Evolutionary conservation across 371 early-diverging fungal species (phyloP).

Genomic region (Syncephalastrum sp.): DNA sequence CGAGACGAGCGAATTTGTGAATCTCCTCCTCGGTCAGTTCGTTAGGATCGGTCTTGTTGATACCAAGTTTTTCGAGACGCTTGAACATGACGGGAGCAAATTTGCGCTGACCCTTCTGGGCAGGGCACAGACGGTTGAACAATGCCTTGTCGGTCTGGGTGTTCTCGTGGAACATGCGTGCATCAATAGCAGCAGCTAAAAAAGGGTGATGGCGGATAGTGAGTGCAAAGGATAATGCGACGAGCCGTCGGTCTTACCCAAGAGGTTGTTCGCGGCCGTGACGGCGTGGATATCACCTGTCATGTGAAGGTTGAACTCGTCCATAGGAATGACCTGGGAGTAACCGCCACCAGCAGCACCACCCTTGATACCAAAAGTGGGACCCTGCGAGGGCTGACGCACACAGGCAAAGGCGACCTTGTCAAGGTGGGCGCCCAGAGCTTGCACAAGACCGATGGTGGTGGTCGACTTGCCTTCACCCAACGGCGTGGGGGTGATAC

Average conservation of each 20-base stretch:
- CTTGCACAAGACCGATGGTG: conserved; percentile 92
- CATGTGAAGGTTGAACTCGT: conserved; percentile 96
- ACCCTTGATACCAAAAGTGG: conserved; percentile 98
- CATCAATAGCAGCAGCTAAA: conserved; percentile 97
- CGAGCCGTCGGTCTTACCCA: conserved; percentile 8
- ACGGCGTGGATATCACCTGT: conserved; percentile 98
- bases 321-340: conserved; percentile 98
- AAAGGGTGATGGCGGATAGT: too few relatives aligned
- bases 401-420: conserved; percentile 92
- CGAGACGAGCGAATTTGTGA: conserved; percentile 79
- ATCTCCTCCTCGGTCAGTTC: conserved; percentile 82
- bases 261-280: conserved; percentile 93
- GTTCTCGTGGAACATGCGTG: conserved; percentile 95
- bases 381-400: conserved; percentile 96
- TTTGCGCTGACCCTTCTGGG: conserved; percentile 76
- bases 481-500: conserved; percentile 96
- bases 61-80: conserved; percentile 82
- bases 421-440: conserved; percentile 89
- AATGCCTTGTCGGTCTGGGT: conserved; percentile 87
- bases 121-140: conserved; percentile 87
- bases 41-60: conserved; percentile 74
- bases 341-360: conserved; percentile 98
- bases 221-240: too few relatives aligned
- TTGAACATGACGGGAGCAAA: conserved; percentile 87
- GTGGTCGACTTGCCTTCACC: conserved; percentile 99